Base-by-base conservation (phyloP, 345 rosid species). In the Microthlaspi erraticum region DNA sequence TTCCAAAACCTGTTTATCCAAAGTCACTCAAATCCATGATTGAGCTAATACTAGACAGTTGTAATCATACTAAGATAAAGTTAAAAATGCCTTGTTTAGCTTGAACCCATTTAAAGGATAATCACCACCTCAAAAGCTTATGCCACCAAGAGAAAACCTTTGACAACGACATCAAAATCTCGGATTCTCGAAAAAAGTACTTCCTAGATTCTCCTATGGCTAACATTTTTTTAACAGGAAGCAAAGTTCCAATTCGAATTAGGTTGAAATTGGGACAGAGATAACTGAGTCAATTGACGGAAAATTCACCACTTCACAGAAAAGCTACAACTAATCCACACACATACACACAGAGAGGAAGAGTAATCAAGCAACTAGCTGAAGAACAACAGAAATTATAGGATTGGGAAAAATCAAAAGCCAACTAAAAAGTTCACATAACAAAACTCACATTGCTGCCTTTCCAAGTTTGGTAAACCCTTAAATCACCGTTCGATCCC, bases 381-480 rank as follows among this genome's bases (percentile, higher is more conserved):
- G 20, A 18, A 37, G 17, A 66, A 56, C 23, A 46, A 26, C 2
- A 8, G 0, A 52, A 45, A 26, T 9, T 6, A 23, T 1, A 54
- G 32, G n/a, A 31, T n/a, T 37, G 10, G 10, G 3, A 20, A 48
- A 48, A 8, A 36, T 8, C 3, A 39, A 31, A 10, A 12, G 46
- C 13, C 26, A 1, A 51, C 39, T 1, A n/a, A 44, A 34, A 11
- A 29, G 4, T n/a, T 2, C 2, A 41, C 31, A 19, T 6, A 46
- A 23, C 26, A 54, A 32, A 70, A 42, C 91, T 86, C 68, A 88
- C 98, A 83, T 94, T 91, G 79, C 92, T 91, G 75, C 91, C 98
- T 84, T 89, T 91, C 99, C 99, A 94, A 70, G 80, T 82, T 77
- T 88, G 92, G 80, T 89, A 91, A 77, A 88, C 89, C 76, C 80